Evolutionary conservation across 441 rosid genomes (phyloP), one percentile per base, ranked within the genome.

Genomic region (Jatropha podagrica): DNA sequence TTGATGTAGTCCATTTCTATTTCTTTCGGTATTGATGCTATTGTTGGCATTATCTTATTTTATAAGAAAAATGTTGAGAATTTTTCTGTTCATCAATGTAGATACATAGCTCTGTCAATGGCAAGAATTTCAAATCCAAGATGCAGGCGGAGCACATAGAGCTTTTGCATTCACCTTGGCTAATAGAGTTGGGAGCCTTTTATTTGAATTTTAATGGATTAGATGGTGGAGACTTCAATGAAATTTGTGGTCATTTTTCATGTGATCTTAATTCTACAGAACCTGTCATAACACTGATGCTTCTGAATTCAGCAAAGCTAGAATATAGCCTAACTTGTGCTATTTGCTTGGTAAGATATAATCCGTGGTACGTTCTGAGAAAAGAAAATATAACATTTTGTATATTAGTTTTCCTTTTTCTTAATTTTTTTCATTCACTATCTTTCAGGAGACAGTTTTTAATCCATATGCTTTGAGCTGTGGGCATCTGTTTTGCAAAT

Each of bases 161-260:
- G 87, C 90, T 93, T 37, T 79, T 95, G 85, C 96, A 90, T 55
- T 93, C 92, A 18, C 99, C 99, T 69, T 95, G 98, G 99, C 84
- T 95, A 49, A 85, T 95, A 72, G 99, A 95, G 79, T 81, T 95
- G 78, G 99, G 98, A 75, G 99, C 95, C 38, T 90, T 95, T 78
- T 88, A 74, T 79, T 84, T 95, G 80, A 93, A 95, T 81, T 86
- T 85, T 40, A 66, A 78, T 75, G 91, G 86, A 15, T 79, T 86
- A 54, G 86, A 88, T 9, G 74, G 77, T 74, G 83, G 70, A 67
- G 87, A 85, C 17, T 77, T 80, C 76, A 76, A 82, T 32, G 81
- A 80, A 51, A 83, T 77, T 51, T 86, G 85, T 56, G 87, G 89
- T 12, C 83, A 79, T 10, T 91, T 89, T 80, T 86, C 87, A 1